Conservation (phyloP, 768 basidiomycete species). For the Mycena latifolia region DNA sequence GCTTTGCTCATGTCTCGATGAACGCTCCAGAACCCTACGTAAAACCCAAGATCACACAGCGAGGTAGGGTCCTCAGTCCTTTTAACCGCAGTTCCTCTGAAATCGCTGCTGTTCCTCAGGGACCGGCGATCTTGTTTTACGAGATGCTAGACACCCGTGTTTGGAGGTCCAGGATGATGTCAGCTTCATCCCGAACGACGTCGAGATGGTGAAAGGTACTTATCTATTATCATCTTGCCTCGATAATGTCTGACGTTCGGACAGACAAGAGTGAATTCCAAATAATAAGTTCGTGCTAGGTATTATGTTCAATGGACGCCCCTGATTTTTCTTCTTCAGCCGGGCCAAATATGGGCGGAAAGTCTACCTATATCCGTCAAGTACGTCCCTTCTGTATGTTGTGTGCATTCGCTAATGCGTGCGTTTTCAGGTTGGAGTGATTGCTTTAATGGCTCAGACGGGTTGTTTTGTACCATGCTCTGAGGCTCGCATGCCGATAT, state of each 20-base stretch:
- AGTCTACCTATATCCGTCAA: conserved; percentile 96
- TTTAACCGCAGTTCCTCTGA: neutral
- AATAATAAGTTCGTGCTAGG: conserved; percentile 81
- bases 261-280: conserved; percentile 91
- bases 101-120: conserved; percentile 58
- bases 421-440: conserved; percentile 81
- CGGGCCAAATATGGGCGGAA: conserved; percentile 99
- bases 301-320: neutral
- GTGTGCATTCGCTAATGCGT: conserved; percentile 2
- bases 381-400: conserved; percentile 48
- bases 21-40: conserved; percentile 91
- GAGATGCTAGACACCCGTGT: conserved; percentile 95
- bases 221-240: conserved; percentile 7
- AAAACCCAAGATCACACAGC: conserved; percentile 84
- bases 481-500: conserved; percentile 88
- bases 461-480: conserved; percentile 97
- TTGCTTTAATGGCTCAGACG: conserved; percentile 94
- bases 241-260: conserved; percentile 1
- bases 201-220: conserved; percentile 91
- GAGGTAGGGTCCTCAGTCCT: conserved; percentile 63
- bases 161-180: conserved; percentile 97
- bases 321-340: conserved; percentile 55
- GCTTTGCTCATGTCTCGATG: conserved; percentile 92
- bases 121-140: conserved; percentile 81
- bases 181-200: conserved; percentile 95